phyloP scores from a whole-genome alignment of 1,284 basidiomycete genomes.

The Ustilago nuda region DNA sequence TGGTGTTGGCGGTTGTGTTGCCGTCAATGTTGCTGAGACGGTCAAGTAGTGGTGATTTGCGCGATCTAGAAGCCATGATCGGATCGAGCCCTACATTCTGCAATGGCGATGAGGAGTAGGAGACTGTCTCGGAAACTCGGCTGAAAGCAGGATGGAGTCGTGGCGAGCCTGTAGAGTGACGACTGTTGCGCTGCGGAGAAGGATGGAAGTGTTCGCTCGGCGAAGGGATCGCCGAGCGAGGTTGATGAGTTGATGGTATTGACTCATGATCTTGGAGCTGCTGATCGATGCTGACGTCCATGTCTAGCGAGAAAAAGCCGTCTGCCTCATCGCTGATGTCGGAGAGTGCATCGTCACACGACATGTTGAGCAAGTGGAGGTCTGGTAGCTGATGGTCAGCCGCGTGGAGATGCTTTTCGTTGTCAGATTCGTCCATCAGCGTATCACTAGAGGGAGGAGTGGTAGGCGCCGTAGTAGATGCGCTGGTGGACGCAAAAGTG shows the following conservation, averaged over 20 bases:
- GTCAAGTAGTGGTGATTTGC: constrained; percentile 28
- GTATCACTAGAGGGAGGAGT: constrained; percentile 25
- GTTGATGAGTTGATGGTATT: not conserved
- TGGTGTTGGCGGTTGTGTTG: not conserved
- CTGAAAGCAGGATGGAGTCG: constrained; percentile 25
- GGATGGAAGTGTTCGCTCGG: constrained; percentile 16
- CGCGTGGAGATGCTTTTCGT: constrained; percentile 5
- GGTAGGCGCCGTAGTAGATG: constrained; percentile 39
- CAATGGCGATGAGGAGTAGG: constrained; percentile 38
- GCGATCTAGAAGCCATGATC: constrained; percentile 28
- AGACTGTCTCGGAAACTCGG: constrained; percentile 28
- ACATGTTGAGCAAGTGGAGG: constrained; percentile 47
- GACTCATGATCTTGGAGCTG: constrained; percentile 21
- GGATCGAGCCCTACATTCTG: constrained; percentile 38
- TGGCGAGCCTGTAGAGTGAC: constrained; percentile 9
- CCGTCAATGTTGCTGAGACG: not conserved
- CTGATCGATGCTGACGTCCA: constrained; percentile 54
- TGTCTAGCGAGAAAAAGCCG: constrained; percentile 59
- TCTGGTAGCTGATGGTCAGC: constrained; percentile 18
- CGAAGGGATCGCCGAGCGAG: not conserved
- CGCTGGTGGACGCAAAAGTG: constrained; percentile 39
- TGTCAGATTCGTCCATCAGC: not conserved
- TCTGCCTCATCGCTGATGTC: constrained; percentile 50
- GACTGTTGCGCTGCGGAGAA: constrained; percentile 9
- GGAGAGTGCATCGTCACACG: constrained; percentile 31